Evolutionary conservation across 2,329 filamentous ascomycete species (phyloP), one percentile per base, ranked within the genome.

Genomic region (Phyllosticta citriasiana): DNA sequence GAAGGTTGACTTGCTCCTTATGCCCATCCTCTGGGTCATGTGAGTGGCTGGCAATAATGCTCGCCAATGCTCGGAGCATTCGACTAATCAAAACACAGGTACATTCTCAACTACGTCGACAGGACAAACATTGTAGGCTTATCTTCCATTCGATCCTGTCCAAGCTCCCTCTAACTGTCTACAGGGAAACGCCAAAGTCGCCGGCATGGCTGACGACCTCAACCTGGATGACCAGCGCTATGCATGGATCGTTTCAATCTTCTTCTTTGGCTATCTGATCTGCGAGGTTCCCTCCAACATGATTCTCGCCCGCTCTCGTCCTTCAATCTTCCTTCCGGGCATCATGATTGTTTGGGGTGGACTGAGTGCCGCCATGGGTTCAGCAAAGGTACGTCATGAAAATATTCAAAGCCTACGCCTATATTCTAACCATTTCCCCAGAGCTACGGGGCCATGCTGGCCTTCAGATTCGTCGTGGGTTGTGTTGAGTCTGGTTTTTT

Each of bases 71-170:
- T 47, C 7, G 14, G n/a, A 47, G 14, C 6, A 47, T 5, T 30
- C 27, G 40, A 47, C 40, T 47, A 16, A 47, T 47, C 6, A 47
- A n/a, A 7, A n/a, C 3, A 4, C 40, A 47, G 40, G 40, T 91
- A 90, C 69, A 88, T 91, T 70, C 79, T 88, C 76, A 90, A 91
- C 74, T 91, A 89, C 71, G 73, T 88, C 14, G 84, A 87, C 67
- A 77, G 84, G 35, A 87, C 87, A 69, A 87, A 88, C 71, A 87
- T 88, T 64, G 85, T 61, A 26, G 53, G 59, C 47, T 27, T 52
- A 22, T 22, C 19, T 19, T 5, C 25, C 2, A 12, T 14, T 19
- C 27, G 14, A n/a, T 47, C 14, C n/a, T 47, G 14, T 2, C 14
- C 8, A 40, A 9, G 12, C 7, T 53, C 7, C 19, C 4, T n/a